These are phyloP conservation scores for Colletotrichum eleusines DNA, from an alignment of 2,329 filamentous ascomycete species.

Conservation along the genomic window DNA sequence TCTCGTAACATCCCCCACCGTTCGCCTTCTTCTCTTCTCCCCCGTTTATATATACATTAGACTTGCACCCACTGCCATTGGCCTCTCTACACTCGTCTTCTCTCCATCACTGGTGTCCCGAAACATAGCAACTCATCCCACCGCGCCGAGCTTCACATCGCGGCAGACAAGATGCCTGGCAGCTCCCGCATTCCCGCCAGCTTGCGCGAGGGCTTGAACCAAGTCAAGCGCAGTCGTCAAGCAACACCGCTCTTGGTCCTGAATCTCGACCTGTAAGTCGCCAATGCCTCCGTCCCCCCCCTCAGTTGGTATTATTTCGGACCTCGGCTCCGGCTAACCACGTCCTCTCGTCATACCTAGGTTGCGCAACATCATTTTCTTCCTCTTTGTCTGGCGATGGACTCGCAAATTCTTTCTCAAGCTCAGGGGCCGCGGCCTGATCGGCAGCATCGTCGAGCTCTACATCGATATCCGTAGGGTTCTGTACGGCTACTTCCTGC, in stretches of 20 bases:
- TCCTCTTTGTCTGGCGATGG: constrained; percentile 88
- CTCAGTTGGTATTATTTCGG: background rate
- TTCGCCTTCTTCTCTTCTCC: constrained; percentile 20
- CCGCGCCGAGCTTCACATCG: constrained; percentile 25
- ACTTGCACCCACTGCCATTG: constrained; percentile 26
- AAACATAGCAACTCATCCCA: constrained; percentile 23
- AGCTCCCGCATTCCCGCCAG: constrained; percentile 78
- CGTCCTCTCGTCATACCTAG: constrained; percentile 55
- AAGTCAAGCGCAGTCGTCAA: constrained; percentile 68
- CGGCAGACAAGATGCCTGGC: constrained; percentile 66
- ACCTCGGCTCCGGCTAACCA: constrained; percentile 26
- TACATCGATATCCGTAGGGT: constrained; percentile 79
- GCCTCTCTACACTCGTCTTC: background rate
- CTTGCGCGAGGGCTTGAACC: constrained; percentile 74
- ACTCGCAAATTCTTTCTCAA: constrained; percentile 84
- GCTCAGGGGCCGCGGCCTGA: constrained; percentile 86
- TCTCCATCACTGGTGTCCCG: constrained; percentile 17
- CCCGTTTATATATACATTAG: constrained; percentile 33
- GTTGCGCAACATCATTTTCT: constrained; percentile 87
- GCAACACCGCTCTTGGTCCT: constrained; percentile 69
- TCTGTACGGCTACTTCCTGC: constrained; percentile 87
- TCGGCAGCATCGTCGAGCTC: constrained; percentile 81
- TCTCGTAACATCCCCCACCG: constrained; percentile 4
- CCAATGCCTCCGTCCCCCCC: constrained; percentile 9
- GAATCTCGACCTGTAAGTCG: constrained; percentile 76